Evolutionary conservation across 2,329 filamentous ascomycete genomes (phyloP), one percentile per base, ranked within the genome.

Genomic region (Penicillium sp.): DNA sequence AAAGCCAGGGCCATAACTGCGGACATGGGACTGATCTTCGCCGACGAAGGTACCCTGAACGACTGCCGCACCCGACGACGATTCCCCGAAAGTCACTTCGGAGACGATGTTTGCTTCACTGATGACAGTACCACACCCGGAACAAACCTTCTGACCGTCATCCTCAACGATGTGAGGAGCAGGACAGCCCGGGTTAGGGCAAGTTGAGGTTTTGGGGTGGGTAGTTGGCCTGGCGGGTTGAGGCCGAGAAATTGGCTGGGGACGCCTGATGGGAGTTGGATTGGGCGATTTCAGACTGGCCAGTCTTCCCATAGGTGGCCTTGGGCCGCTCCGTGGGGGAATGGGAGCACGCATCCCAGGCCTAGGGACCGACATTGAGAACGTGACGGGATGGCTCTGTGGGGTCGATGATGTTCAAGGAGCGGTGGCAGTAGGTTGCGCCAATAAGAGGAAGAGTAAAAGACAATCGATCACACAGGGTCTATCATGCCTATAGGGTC

Each of bases 21-120:
- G 82, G 26, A 86, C 84, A 61, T 87, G 83, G 21, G 87, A 88
- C 64, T 96, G 88, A 66, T 90, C 87, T 52, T 88, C 87, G 47
- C 83, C 85, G 53, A 98, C 82, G 64, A 85, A 93, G 55, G 84
- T 90, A 66, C 93, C 93, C 67, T 96, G 88, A 19, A 96, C 88
- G 43, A 94, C 80, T 45, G 91, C 90, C 43, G 87, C 88, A 61
- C 93, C 93, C 29, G 82, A 83, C 0, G 87, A 82, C 24, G 82
- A 85, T 73, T 98, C 91, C 57, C 89, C 89, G 64, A 97, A 98
- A 21, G 84, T 84, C 54, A 97, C 81, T 68, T 98, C 93, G 43
- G 88, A 81, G 52, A 96, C 90, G 55, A 97, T 95, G 63, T 94
- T 89, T 64, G 82, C 84, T 64, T 94, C 86, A 59, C 87, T 84